Evolutionary conservation across 805 yeast genomes (phyloP).

Genomic region (Yarrowia sp.): DNA sequence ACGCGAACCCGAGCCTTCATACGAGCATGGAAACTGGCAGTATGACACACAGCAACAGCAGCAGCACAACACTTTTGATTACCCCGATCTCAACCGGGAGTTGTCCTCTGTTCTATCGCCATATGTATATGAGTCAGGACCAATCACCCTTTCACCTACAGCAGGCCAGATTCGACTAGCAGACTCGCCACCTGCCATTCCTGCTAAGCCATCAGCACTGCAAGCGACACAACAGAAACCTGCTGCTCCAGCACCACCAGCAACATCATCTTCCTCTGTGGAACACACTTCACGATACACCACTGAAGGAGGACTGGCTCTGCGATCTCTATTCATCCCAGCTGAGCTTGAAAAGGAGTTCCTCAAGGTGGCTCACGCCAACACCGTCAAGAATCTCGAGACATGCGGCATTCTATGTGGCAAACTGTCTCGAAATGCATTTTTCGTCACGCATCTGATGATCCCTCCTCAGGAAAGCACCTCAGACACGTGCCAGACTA

Average conservation of each 20-base stretch:
- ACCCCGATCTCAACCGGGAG: constrained; percentile 35
- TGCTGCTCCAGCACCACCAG: constrained; percentile 17
- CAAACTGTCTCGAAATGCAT: constrained; percentile 64
- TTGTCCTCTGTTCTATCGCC: constrained; percentile 30
- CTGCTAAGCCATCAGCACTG: constrained; percentile 2
- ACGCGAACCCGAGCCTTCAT: neutral
- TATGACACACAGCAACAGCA: neutral
- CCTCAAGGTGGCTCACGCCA: constrained; percentile 56
- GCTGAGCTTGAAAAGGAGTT: constrained; percentile 54
- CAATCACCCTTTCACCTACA: constrained; percentile 15
- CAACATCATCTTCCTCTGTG: constrained; percentile 20
- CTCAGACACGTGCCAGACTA: constrained; percentile 66
- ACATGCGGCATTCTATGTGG: constrained; percentile 76
- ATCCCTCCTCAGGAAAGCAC: constrained; percentile 71
- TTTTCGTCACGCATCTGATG: constrained; percentile 65
- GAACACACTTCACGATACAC: constrained; percentile 47
- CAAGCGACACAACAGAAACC: neutral
- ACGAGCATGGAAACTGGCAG: constrained; percentile 13
- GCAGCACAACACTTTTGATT: constrained; percentile 20
- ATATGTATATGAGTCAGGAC: constrained; percentile 13
- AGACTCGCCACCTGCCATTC: constrained; percentile 27
- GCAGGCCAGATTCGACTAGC: constrained; percentile 36
- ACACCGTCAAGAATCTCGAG: constrained; percentile 61
- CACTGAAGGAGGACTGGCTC: constrained; percentile 64
- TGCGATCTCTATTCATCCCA: constrained; percentile 63